Conservation (phyloP, 2,329 filamentous ascomycete species). For the Coleophoma crateriformis region DNA sequence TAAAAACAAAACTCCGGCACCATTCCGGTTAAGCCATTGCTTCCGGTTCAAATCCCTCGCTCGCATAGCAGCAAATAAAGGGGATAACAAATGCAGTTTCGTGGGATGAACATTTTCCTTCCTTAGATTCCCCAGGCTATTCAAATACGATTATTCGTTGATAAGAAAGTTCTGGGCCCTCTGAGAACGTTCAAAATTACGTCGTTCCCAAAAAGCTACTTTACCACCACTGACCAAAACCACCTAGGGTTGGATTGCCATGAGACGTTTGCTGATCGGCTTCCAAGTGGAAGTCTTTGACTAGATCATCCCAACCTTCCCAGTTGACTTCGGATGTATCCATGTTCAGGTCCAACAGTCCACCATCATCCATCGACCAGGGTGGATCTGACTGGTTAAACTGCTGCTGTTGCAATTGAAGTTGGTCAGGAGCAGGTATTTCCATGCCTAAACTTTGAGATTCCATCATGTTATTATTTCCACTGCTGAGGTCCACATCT, state of each 20-base stretch:
- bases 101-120: no score
- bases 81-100: no score
- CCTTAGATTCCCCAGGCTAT: no score
- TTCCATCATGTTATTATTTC: constrained; percentile 5
- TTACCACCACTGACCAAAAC: constrained; percentile 23
- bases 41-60: no score
- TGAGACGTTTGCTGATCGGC: constrained; percentile 8
- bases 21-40: no score
- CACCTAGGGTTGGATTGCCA: constrained; percentile 15
- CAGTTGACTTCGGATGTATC: constrained; percentile 21
- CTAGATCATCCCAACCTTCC: constrained; percentile 29
- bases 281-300: constrained; percentile 25
- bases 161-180: no score
- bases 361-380: constrained; percentile 21
- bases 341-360: constrained; percentile 22
- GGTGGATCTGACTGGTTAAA: constrained; percentile 1
- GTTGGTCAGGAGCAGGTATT: constrained; percentile 14
- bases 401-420: constrained; percentile 16
- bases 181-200: no score
- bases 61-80: no score
- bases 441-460: constrained; percentile 19
- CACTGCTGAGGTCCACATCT: constrained; percentile 6
- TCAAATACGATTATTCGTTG: no score
- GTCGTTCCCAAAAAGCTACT: not conserved
- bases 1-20: no score